phyloP scores from a whole-genome alignment of 2,329 filamentous ascomycete species.

The Fusarium avenaceum region DNA sequence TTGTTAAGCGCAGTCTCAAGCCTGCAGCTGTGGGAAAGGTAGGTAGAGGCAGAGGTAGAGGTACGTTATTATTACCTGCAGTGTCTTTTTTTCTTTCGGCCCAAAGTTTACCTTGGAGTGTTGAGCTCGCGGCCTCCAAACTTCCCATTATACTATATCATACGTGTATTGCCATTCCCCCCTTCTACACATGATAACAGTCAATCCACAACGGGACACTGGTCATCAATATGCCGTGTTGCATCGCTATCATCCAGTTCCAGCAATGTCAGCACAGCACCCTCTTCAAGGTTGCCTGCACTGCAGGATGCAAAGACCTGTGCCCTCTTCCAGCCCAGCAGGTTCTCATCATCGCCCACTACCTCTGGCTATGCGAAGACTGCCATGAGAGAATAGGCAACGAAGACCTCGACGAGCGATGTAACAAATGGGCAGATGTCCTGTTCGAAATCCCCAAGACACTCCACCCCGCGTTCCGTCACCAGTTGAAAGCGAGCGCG shows the following conservation, averaged over 20 bases:
- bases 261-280: conserved; percentile 46
- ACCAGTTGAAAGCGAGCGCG: not conserved
- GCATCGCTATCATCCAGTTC: conserved; percentile 47
- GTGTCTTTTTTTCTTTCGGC: not conserved
- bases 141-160: not conserved
- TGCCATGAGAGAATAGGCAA: conserved; percentile 34
- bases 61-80: not conserved
- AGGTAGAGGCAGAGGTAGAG: not conserved
- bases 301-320: conserved; percentile 41
- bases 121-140: not conserved
- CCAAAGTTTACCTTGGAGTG: conserved; percentile 5
- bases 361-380: conserved; percentile 50
- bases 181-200: not conserved
- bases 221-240: conserved; percentile 50
- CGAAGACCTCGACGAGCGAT: conserved; percentile 19
- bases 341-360: conserved; percentile 40
- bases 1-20: conserved; percentile 10
- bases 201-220: not conserved
- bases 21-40: not conserved
- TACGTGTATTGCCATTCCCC: not conserved
- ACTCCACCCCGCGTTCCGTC: not conserved
- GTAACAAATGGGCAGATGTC: conserved; percentile 21
- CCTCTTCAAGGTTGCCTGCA: conserved; percentile 51
- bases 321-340: conserved; percentile 41
- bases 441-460: not conserved